Conservation (phyloP, 768 basidiomycete genomes). For the Rubroboletus pulcherrimus region DNA sequence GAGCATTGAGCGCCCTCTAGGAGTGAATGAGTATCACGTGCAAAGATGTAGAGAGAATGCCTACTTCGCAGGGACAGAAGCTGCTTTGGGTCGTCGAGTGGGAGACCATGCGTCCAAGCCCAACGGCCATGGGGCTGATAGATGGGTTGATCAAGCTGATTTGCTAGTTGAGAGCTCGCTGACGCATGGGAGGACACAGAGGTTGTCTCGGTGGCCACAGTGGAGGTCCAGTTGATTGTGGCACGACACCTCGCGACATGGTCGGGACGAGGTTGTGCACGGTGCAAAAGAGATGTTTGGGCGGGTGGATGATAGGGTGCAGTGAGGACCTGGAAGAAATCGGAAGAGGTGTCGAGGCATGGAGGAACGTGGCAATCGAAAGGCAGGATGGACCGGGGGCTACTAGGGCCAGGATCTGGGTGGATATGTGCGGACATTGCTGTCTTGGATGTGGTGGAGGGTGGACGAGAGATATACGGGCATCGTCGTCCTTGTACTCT, state of each 20-base stretch:
- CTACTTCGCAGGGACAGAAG: conserved; percentile 26
- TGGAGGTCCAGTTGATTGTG: conserved; percentile 26
- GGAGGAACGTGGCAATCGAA: conserved; percentile 7
- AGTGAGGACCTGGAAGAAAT: conserved; percentile 30
- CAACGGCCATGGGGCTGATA: conserved; percentile 32
- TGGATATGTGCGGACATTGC: conserved; percentile 12
- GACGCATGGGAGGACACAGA: background rate
- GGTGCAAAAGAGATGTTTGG: background rate
- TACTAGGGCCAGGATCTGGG: conserved; percentile 22
- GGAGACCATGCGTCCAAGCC: conserved; percentile 29
- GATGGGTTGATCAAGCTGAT: conserved; percentile 21
- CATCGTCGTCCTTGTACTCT: conserved; percentile 18
- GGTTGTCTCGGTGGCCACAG: background rate
- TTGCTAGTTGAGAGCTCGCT: background rate
- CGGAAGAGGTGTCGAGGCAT: conserved; percentile 24
- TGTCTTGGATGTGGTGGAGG: background rate
- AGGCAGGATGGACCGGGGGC: conserved; percentile 10
- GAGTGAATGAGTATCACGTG: conserved; percentile 5
- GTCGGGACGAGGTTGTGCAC: conserved; percentile 13
- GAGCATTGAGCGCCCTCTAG: conserved; percentile 36
- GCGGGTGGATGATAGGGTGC: conserved; percentile 21
- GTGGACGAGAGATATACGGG: conserved; percentile 1
- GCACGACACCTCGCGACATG: conserved; percentile 26
- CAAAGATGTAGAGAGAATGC: background rate
- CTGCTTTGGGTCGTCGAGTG: conserved; percentile 26